phyloP scores from a whole-genome alignment of 805 yeast species.

The Millerozyma miso region DNA sequence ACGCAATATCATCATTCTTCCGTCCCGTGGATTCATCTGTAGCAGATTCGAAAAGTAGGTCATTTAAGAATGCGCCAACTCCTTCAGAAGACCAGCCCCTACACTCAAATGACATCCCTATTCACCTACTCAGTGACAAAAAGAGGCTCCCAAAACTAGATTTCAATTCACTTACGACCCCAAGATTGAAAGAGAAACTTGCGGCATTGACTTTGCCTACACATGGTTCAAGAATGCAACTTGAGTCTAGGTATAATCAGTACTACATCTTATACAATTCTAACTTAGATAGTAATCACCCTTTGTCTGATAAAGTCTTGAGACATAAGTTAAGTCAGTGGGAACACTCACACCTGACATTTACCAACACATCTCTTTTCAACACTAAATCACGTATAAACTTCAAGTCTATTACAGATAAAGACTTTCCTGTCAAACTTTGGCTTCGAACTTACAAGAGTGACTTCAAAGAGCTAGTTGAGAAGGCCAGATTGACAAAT shows the following conservation, averaged over 20 bases:
- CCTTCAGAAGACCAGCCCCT: constrained; percentile 20
- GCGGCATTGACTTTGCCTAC: constrained; percentile 51
- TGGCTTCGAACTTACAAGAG: constrained; percentile 40
- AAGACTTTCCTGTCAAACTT: constrained; percentile 40
- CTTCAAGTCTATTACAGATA: constrained; percentile 36
- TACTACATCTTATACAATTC: constrained; percentile 77
- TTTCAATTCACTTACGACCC: constrained; percentile 52
- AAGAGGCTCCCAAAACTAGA: constrained; percentile 60
- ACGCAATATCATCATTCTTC: constrained; percentile 31
- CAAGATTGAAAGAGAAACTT: constrained; percentile 60
- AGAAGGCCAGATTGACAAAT: constrained; percentile 30
- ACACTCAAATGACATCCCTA: constrained; percentile 26
- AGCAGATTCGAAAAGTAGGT: neutral
- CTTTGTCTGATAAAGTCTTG: constrained; percentile 53
- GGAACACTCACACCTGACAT: constrained; percentile 51
- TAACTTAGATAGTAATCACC: constrained; percentile 67
- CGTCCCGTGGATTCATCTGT: constrained; percentile 7
- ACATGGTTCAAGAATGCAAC: constrained; percentile 56
- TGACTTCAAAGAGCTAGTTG: constrained; percentile 37
- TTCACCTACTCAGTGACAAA: constrained; percentile 23
- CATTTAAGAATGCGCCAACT: neutral
- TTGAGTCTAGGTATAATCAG: constrained; percentile 72
- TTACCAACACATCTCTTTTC: constrained; percentile 24
- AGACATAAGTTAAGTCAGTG: constrained; percentile 57
- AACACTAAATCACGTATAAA: constrained; percentile 15